Percentiles rank a stretch among this genome's conserved stretches.
Conservation (phyloP, 2,329 filamentous ascomycete genomes). For the Grosmannia huntii region DNA sequence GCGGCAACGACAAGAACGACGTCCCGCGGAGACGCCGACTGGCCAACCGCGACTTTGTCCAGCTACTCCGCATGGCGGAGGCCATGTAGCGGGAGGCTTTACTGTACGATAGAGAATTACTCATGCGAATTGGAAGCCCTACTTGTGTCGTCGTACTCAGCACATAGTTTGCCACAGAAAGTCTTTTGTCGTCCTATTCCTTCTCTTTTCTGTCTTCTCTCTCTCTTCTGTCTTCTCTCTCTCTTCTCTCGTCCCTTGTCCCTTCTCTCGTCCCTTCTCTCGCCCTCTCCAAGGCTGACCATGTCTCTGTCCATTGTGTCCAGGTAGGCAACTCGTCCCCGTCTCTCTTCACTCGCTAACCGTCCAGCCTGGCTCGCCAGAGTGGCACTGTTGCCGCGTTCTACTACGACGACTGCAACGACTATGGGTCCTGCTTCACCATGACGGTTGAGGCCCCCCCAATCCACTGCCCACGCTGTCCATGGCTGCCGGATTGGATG, state of each 20-base stretch:
- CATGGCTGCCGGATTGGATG: neutral
- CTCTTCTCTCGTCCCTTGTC: too few relatives aligned
- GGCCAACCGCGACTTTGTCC: constrained; percentile 8
- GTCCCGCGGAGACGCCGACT: neutral
- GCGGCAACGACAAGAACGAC: constrained; percentile 9
- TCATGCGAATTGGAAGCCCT: too few relatives aligned
- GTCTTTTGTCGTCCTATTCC: too few relatives aligned
- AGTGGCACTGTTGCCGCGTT: neutral
- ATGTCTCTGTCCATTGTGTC: too few relatives aligned
- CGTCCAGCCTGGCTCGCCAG: neutral
- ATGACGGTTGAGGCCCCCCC: neutral
- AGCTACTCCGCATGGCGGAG: neutral
- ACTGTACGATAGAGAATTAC: too few relatives aligned
- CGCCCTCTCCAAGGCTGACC: too few relatives aligned
- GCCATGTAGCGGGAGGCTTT: neutral
- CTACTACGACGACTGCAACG: neutral
- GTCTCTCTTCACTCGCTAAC: neutral
- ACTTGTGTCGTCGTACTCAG: too few relatives aligned
- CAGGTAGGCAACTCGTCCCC: too few relatives aligned
- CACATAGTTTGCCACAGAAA: too few relatives aligned
- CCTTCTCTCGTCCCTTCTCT: too few relatives aligned
- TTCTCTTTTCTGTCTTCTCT: too few relatives aligned
- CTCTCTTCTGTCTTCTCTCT: too few relatives aligned
- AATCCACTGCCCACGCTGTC: neutral
- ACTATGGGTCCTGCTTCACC: neutral